Base-by-base conservation (phyloP, 495 filamentous ascomycete species). In the Collariella sp. region DNA sequence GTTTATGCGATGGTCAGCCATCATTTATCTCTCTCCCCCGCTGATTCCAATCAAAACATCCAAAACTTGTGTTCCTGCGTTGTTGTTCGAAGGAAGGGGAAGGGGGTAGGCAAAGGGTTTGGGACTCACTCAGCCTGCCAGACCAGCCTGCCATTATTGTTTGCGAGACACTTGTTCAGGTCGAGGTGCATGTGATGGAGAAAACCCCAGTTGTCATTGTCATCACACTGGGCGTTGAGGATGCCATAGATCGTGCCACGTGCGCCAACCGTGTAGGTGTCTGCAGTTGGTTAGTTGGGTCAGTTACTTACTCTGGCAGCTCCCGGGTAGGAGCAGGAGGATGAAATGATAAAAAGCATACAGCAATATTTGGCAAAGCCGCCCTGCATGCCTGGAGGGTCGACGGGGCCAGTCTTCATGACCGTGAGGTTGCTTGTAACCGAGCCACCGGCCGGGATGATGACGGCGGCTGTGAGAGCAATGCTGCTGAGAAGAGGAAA, bases 131-230 rank as follows among this genome's bases (percentile, higher is more conserved):
- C n/a, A 15, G 42, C 49, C 16, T 24, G 23, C 49, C 49, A 42
- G 29, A 15, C 12, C 36, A 51, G 5, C 36, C 6, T 13, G 12
- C 49, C 49, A 15, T 43, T 20, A 24, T 31, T 9, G 24, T 51
- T 42, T n/a, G n/a, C 49, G 23, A 51, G 23, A 24, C 49, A 51
- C 23, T 19, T 9, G 38, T 33, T 51, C 29, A 51, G 36, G 38
- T 51, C 49, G 36, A 51, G n/a, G 23, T 20, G 33, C 9, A 24
- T 51, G 38, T 18, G 3, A n/a, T 51, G 22, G 5, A 31, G 40
- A 2, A 19, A 2, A 1, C 12, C n/a, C 7, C 33, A 19, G 23
- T 1, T 10, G 2, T 18, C 9, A n/a, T 51, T 24, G 38, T 51
- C 49, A n/a, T 23, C 38, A n/a, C 49, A 51, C 23, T 31, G 5